These are phyloP conservation scores for Hyphopichia pseudoburtonii DNA, from an alignment of 1,139 yeast genomes.

Conservation along the genomic window DNA sequence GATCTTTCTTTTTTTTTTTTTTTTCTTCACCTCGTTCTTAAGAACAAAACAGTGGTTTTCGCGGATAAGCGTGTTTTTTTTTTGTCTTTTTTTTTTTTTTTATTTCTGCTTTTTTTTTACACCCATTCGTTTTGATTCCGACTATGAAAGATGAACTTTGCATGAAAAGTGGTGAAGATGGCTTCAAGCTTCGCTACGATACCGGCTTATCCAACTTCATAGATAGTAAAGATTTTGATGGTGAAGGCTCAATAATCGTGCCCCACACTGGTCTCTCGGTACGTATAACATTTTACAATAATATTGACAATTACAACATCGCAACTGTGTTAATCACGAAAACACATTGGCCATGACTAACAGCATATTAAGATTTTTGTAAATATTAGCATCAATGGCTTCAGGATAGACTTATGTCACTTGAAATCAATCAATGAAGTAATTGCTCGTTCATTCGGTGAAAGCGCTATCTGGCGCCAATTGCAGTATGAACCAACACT, in stretches of 20 bases:
- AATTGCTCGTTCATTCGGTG: conserved; percentile 1
- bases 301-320: neutral
- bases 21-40: neutral
- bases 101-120: neutral
- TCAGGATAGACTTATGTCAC: neutral
- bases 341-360: too few species aligned
- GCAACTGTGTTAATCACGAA: too few species aligned
- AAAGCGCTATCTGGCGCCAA: conserved; percentile 16
- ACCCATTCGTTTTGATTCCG: neutral
- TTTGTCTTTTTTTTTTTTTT: neutral
- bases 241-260: neutral
- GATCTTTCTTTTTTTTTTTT: too few species aligned
- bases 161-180: neutral
- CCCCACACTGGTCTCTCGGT: conserved; percentile 2
- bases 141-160: conserved; percentile 1
- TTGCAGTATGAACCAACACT: conserved; percentile 15
- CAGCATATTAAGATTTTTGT: conserved; percentile 1
- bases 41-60: neutral
- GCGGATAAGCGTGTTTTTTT: too few species aligned
- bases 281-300: neutral
- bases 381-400: conserved; percentile 2
- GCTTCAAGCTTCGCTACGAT: conserved; percentile 2
- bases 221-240: neutral
- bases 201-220: neutral
- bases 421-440: neutral